Conservation (phyloP, 495 filamentous ascomycete species). For the Penicillium malachiteum region DNA sequence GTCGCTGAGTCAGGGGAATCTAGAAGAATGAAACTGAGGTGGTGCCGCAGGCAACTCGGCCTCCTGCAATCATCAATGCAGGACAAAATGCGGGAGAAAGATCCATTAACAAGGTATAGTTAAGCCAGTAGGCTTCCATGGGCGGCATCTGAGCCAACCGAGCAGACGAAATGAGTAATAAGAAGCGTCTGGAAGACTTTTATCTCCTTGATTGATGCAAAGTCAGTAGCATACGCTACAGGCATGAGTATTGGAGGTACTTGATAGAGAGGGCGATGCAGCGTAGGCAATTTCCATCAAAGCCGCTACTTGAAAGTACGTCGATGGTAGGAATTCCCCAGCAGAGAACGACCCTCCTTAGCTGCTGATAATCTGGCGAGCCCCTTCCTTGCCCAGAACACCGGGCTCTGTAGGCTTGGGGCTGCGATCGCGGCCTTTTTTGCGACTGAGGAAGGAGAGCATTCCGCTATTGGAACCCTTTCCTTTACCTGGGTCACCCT, state of each 20-base stretch:
- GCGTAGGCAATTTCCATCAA: not conserved
- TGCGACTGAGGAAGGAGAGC: conserved; percentile 83
- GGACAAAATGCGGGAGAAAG: conserved; percentile 2
- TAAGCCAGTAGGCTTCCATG: not conserved
- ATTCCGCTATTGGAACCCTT: conserved; percentile 65
- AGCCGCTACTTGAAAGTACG: not conserved
- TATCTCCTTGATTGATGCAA: not conserved
- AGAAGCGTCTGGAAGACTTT: not conserved
- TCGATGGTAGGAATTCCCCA: not conserved
- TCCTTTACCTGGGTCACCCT: conserved; percentile 46
- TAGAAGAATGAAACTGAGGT: conserved; percentile 22
- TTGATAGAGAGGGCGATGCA: too few species aligned
- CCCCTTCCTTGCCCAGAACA: conserved; percentile 92
- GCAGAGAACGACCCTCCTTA: conserved; percentile 13
- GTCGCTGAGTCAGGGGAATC: conserved; percentile 32
- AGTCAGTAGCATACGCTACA: not conserved
- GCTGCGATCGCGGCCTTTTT: conserved; percentile 86
- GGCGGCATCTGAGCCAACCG: not conserved
- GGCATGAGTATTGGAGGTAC: too few species aligned
- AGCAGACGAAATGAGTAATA: not conserved
- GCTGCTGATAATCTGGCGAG: conserved; percentile 56
- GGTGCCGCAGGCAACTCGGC: conserved; percentile 10
- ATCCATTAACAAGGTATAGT: conserved; percentile 3
- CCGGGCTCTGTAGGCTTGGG: conserved; percentile 93
- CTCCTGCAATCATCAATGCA: conserved; percentile 14